These are phyloP conservation scores for Aegle marmelos DNA, from an alignment of 345 rosid species.

Conservation along the genomic window DNA sequence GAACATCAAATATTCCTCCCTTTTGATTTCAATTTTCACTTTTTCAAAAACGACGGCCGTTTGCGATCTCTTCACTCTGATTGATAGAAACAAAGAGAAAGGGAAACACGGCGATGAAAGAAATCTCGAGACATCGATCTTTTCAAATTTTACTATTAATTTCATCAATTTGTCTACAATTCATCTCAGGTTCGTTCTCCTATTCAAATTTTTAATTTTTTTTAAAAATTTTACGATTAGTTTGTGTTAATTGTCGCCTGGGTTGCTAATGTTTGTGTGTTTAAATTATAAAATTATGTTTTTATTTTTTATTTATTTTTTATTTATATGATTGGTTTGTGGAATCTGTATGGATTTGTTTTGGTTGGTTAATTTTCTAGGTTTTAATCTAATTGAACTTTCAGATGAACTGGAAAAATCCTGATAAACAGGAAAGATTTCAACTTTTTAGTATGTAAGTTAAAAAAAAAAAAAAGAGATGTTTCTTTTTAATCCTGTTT, in stretches of 20 bases:
- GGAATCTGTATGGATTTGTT: background rate
- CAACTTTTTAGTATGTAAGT: background rate
- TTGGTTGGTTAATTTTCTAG: background rate
- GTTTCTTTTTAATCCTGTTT: background rate
- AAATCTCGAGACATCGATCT: conserved; percentile 30
- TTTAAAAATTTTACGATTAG: background rate
- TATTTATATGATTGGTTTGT: background rate
- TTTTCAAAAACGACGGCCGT: conserved; percentile 4
- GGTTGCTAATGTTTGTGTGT: background rate
- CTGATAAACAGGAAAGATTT: background rate
- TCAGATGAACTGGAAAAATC: background rate
- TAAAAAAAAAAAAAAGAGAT: background rate
- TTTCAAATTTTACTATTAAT: conserved; percentile 29
- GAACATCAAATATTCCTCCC: background rate
- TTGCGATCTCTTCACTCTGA: background rate
- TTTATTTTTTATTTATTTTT: background rate
- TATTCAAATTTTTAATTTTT: background rate
- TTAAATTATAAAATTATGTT: background rate
- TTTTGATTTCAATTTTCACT: background rate
- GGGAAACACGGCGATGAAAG: conserved; percentile 27
- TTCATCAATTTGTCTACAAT: conserved; percentile 44
- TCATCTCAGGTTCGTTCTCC: conserved; percentile 51
- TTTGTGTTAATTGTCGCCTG: background rate
- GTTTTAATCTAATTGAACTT: background rate
- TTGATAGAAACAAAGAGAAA: conserved; percentile 14